Conservation (phyloP, 176 grass and related monocot species). For the Hordeum vulgare region MorexV3_pseudomolecules_assembly NC_058520.1:11576090-11576589, state of each 20-base stretch:
- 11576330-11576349: neutral
- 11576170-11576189: neutral
- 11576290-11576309: neutral
- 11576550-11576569: neutral
- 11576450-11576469: neutral
- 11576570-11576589: neutral
- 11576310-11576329: neutral
- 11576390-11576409: neutral
- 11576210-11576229: neutral
- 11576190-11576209: neutral
- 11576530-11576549: slow-evolving; percentile 11
- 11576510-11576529: neutral
- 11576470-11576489: neutral
- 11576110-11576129: neutral
- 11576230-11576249: neutral
- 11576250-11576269: neutral
- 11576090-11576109: neutral
- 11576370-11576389: neutral
- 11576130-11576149: neutral
- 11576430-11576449: neutral
- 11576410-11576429: neutral
- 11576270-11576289: neutral
- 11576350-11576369: neutral
- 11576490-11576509: neutral
- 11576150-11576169: neutral